These are phyloP conservation scores for Hymenoscyphus occultus DNA, from an alignment of 2,329 filamentous ascomycete species.

Conservation along the genomic window DNA sequence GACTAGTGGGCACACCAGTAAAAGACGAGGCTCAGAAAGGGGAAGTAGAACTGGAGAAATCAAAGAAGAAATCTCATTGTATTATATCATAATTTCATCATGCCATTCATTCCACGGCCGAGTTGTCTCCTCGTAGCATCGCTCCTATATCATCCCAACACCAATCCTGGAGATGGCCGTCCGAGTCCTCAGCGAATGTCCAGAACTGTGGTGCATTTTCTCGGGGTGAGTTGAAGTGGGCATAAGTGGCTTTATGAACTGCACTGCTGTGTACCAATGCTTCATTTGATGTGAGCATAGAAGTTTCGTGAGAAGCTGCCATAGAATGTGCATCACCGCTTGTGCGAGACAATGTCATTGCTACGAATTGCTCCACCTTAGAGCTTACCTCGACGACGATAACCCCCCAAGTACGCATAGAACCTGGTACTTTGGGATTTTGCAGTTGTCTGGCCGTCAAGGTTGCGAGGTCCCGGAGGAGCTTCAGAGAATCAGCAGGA, in stretches of 20 bases:
- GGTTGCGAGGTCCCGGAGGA: constrained; percentile 38
- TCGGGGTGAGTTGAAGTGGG: neutral
- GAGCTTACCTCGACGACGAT: constrained; percentile 38
- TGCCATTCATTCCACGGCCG: neutral
- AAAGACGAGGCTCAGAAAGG: neutral
- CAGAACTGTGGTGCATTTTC: constrained; percentile 13
- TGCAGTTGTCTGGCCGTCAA: constrained; percentile 35
- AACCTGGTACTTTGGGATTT: constrained; percentile 39
- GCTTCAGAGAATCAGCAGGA: constrained; percentile 33
- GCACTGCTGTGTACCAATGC: neutral
- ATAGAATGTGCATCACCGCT: neutral
- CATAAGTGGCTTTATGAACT: neutral
- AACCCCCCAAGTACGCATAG: constrained; percentile 38
- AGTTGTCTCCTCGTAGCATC: constrained; percentile 10
- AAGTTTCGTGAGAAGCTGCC: neutral
- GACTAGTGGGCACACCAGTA: neutral
- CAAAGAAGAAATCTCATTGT: constrained; percentile 5
- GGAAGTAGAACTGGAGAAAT: neutral
- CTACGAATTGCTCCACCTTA: constrained; percentile 22
- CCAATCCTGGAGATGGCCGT: constrained; percentile 16
- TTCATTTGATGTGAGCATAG: neutral
- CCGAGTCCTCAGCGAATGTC: constrained; percentile 14
- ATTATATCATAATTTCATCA: neutral
- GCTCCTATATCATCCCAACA: constrained; percentile 17
- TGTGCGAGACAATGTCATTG: neutral